Evolutionary conservation across 768 basidiomycete species (phyloP).

Genomic region (Termitomyces titanicus): DNA sequence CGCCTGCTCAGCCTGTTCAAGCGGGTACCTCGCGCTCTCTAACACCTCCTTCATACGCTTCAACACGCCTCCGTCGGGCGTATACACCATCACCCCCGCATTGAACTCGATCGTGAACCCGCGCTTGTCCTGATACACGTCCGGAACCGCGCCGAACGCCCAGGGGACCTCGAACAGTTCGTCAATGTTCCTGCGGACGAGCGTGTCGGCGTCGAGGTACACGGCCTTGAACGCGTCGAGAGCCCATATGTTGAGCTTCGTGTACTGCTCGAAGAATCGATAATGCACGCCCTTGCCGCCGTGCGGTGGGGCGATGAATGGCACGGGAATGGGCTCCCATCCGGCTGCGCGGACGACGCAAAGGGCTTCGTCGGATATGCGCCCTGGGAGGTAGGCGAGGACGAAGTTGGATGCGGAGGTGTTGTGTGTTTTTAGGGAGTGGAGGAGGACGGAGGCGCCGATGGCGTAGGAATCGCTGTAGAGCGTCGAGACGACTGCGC

Average conservation of each 20-base stretch:
- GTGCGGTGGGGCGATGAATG: constrained; percentile 34
- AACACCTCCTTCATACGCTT: constrained; percentile 25
- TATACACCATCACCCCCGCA: constrained; percentile 35
- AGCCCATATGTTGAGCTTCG: constrained; percentile 39
- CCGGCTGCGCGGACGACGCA: constrained; percentile 36
- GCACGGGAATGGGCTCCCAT: constrained; percentile 33
- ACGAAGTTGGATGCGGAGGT: constrained; percentile 19
- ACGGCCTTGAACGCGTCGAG: constrained; percentile 32
- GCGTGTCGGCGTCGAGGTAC: constrained; percentile 41
- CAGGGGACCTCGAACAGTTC: constrained; percentile 41
- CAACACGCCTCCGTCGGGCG: constrained; percentile 26
- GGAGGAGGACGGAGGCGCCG: constrained; percentile 24
- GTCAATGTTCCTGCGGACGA: constrained; percentile 38
- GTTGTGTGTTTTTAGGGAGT: constrained; percentile 22
- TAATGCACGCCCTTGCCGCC: constrained; percentile 29
- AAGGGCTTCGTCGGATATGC: constrained; percentile 33
- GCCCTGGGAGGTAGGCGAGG: constrained; percentile 24
- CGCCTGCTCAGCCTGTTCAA: constrained; percentile 34
- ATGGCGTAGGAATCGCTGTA: constrained; percentile 27
- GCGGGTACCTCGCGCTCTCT: constrained; percentile 26
- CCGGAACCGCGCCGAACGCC: constrained; percentile 38
- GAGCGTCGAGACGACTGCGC: constrained; percentile 23
- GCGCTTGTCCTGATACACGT: constrained; percentile 27
- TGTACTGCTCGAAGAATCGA: constrained; percentile 39
- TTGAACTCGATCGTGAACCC: constrained; percentile 36